A percentile compares a stretch with the other conserved stretches of the same genome.
Conservation (phyloP, 345 rosid genomes). For the Physaria fendleri region DNA sequence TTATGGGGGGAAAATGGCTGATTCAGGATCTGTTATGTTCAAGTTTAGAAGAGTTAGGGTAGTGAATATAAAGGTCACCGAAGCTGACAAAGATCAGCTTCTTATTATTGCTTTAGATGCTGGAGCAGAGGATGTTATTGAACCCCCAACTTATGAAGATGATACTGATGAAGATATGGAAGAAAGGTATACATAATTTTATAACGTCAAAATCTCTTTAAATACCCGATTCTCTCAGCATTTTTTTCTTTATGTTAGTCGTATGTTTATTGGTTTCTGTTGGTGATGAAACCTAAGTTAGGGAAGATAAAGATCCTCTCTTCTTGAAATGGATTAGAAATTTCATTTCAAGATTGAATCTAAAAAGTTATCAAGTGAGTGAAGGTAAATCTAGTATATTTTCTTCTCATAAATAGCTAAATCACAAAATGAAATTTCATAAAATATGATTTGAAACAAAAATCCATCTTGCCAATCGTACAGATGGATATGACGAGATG, state of each 20-base stretch:
- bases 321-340: not conserved
- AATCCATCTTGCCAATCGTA: not conserved
- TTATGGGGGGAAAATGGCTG: constrained; percentile 92
- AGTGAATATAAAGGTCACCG: constrained; percentile 62
- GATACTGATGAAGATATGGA: constrained; percentile 63
- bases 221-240: not conserved
- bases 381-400: not conserved
- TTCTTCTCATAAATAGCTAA: not conserved
- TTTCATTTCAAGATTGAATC: not conserved
- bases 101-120: constrained; percentile 72
- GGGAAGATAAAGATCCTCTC: not conserved
- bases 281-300: not conserved
- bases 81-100: constrained; percentile 80
- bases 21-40: constrained; percentile 88
- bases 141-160: constrained; percentile 65
- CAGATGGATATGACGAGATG: not conserved
- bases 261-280: not conserved
- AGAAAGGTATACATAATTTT: constrained; percentile 42
- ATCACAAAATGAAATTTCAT: not conserved
- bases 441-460: not conserved
- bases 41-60: constrained; percentile 76
- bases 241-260: not conserved
- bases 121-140: constrained; percentile 95
- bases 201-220: not conserved
- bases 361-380: not conserved